These are phyloP conservation scores for Claviceps paspali DNA, from an alignment of 2,329 filamentous ascomycete species.

Conservation along the genomic window DNA sequence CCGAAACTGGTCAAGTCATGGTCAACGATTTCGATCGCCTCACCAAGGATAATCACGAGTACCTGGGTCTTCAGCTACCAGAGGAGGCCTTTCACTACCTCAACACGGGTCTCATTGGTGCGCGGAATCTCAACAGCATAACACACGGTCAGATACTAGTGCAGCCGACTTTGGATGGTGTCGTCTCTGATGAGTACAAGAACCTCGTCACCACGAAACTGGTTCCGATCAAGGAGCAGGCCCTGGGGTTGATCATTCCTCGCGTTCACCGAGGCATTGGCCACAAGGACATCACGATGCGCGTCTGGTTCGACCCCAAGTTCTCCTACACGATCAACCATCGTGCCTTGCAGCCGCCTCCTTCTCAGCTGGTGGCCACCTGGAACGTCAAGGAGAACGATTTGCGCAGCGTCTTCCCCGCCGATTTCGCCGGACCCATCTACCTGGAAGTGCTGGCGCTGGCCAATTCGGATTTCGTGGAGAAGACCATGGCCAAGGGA, in stretches of 20 bases:
- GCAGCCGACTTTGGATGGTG: conserved; percentile 72
- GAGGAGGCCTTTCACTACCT: conserved; percentile 86
- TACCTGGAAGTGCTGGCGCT: conserved; percentile 52
- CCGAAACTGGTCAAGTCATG: conserved; percentile 59
- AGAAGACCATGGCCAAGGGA: conserved; percentile 49
- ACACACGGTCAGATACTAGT: conserved; percentile 66
- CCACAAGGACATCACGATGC: conserved; percentile 61
- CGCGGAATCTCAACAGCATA: conserved; percentile 68
- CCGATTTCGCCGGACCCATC: conserved; percentile 24
- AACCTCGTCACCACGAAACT: conserved; percentile 62
- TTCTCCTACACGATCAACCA: conserved; percentile 56
- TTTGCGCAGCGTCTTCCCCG: conserved; percentile 32
- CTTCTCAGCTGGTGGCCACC: conserved; percentile 30
- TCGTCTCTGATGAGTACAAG: conserved; percentile 65
- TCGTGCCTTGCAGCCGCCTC: conserved; percentile 29
- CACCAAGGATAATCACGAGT: conserved; percentile 73
- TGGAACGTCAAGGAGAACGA: conserved; percentile 60
- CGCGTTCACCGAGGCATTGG: conserved; percentile 72
- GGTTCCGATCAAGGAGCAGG: conserved; percentile 57
- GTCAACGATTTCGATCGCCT: conserved; percentile 59
- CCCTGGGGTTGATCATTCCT: conserved; percentile 63
- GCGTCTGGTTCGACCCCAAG: conserved; percentile 69
- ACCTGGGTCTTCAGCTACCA: conserved; percentile 78
- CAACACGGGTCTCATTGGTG: conserved; percentile 64
- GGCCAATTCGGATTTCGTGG: conserved; percentile 52